A percentile compares a stretch with the other conserved stretches of the same genome.
phyloP scores from a whole-genome alignment of 495 filamentous ascomycete genomes.

The Podospora pseudocomata region DNA sequence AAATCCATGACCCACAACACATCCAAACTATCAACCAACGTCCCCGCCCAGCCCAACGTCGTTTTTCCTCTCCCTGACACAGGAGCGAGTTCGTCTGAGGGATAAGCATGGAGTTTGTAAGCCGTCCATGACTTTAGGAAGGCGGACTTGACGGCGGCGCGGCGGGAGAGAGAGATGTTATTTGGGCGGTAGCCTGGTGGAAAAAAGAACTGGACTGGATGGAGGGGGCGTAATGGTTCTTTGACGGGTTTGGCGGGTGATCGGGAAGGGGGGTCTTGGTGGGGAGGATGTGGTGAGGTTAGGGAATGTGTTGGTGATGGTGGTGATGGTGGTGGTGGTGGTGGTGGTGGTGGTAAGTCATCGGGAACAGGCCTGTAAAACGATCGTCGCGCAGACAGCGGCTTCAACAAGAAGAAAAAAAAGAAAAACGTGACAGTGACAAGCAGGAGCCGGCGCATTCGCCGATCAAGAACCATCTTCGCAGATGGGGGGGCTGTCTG shows the following conservation, averaged over 20 bases:
- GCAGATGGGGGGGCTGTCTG: not conserved
- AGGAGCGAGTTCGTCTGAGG: slow-evolving; percentile 69
- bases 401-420: not conserved
- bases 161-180: slow-evolving; percentile 20
- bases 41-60: slow-evolving; percentile 89
- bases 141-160: slow-evolving; percentile 53
- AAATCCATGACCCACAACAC: slow-evolving; percentile 88
- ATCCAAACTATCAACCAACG: slow-evolving; percentile 79
- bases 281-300: not conserved
- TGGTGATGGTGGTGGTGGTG: not conserved
- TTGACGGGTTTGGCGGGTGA: slow-evolving; percentile 22
- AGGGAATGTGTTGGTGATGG: not conserved
- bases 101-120: slow-evolving; percentile 71
- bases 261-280: slow-evolving; percentile 34
- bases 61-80: slow-evolving; percentile 51
- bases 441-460: not conserved
- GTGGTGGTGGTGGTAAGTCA: not conserved
- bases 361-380: not conserved
- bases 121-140: slow-evolving; percentile 70
- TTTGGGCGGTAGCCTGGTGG: slow-evolving; percentile 32
- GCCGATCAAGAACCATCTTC: not conserved
- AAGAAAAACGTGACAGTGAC: not conserved
- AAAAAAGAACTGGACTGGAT: slow-evolving; percentile 33
- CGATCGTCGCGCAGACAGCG: not conserved
- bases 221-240: slow-evolving; percentile 32